Base-by-base conservation (phyloP, 108 stramenopile species). In the Bacterosira constricta region DNA sequence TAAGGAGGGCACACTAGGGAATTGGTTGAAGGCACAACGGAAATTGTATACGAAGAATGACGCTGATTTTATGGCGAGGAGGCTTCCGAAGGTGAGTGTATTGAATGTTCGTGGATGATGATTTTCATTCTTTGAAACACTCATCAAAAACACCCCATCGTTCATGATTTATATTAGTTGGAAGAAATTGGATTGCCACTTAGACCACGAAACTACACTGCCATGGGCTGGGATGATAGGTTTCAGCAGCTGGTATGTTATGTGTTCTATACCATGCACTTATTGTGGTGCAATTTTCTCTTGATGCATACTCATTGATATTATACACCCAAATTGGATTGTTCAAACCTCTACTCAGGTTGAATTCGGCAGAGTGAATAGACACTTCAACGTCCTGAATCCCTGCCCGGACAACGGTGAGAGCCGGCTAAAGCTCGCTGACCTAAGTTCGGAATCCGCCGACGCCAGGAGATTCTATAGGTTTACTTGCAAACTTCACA, bases 371-470 rank as follows among this genome's bases (percentile, higher is more conserved):
- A 45, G 59, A 11, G 45, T 71, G 29, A 71, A 71, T 27, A 49
- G 69, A 7, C 69, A 71, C 36, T 71, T 71, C 50, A 37, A 58
- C 32, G 69, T 71, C 36, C 69, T 59, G 27, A 61, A 71, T 52
- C 69, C 69, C 13, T 25, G 7, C 21, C 11, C 32, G 6, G 25
- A 61, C 12, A 39, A 27, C 25, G 53, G 6, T 5, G 47, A 65
- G 0, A 31, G 20, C 15, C 32, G 47, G 25, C 46, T 59, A 4
- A 27, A 13, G 26, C 41, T 36, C 30, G 31, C 26, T 17, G 67
- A 69, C 29, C 34, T 39, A n/a, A 60, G 32, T 20, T 57, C 58
- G 2, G 69, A 71, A 18, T 58, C 50, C 3, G 69, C 58, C 10
- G 69, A 71, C 20, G 69, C 69, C 25, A 38, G 26, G 9, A 32